phyloP scores from a whole-genome alignment of 768 basidiomycete species.

The Leccinum ochraceum region DNA sequence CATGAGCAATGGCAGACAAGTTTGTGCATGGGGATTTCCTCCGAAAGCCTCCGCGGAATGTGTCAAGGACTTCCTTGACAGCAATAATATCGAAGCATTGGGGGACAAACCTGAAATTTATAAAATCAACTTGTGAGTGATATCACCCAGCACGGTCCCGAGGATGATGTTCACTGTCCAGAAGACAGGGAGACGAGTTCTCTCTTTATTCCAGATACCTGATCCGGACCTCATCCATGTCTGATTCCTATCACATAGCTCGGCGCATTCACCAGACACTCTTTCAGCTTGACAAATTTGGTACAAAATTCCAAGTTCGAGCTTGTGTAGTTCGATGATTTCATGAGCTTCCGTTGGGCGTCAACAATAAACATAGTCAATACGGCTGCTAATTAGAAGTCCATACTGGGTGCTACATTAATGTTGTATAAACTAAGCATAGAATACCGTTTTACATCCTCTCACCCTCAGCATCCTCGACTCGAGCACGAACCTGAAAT shows the following conservation, averaged over 20 bases:
- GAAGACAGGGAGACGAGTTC: slow-evolving; percentile 41
- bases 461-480: slow-evolving; percentile 67
- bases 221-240: slow-evolving; percentile 53
- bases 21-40: slow-evolving; percentile 64
- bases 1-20: slow-evolving; percentile 51
- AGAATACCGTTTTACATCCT: slow-evolving; percentile 55
- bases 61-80: slow-evolving; percentile 44
- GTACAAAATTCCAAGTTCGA: slow-evolving; percentile 43
- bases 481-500: slow-evolving; percentile 54
- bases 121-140: slow-evolving; percentile 52
- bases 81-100: slow-evolving; percentile 44
- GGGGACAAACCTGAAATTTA: slow-evolving; percentile 46
- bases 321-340: slow-evolving; percentile 53
- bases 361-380: slow-evolving; percentile 16
- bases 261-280: slow-evolving; percentile 61
- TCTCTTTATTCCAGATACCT: slow-evolving; percentile 52
- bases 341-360: slow-evolving; percentile 3
- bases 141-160: background rate
- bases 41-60: slow-evolving; percentile 39
- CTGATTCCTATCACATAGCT: slow-evolving; percentile 72
- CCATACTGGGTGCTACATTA: slow-evolving; percentile 7
- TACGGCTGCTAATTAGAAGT: slow-evolving; percentile 16
- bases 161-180: slow-evolving; percentile 8
- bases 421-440: slow-evolving; percentile 27
- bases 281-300: slow-evolving; percentile 38